Percentiles rank a stretch among this genome's conserved stretches.
phyloP scores from a whole-genome alignment of 768 basidiomycete genomes.

The Kwoniella europaea region DNA sequence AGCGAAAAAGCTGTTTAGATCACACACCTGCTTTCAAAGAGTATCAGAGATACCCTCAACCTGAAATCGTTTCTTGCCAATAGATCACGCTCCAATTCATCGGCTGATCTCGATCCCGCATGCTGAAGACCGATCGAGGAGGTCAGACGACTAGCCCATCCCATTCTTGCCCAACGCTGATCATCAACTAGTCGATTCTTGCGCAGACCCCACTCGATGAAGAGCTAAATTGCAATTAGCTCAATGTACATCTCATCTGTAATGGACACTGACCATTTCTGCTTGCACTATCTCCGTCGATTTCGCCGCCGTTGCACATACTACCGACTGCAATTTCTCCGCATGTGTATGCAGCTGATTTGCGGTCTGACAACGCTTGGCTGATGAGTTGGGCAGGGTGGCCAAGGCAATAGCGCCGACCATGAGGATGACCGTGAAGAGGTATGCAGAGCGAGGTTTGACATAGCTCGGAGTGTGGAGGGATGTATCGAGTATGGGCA shows the following conservation, averaged over 20 bases:
- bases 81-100: not conserved
- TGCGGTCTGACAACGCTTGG: not conserved
- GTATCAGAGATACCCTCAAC: conserved; percentile 11
- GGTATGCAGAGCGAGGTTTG: conserved; percentile 15
- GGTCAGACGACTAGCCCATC: conserved; percentile 7
- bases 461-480: conserved; percentile 13
- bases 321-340: conserved; percentile 19
- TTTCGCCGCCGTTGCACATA: conserved; percentile 21
- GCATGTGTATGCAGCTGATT: conserved; percentile 9
- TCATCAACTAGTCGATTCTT: conserved; percentile 18
- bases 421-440: conserved; percentile 19
- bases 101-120: not conserved
- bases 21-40: conserved; percentile 19
- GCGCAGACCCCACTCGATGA: conserved; percentile 9
- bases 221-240: not conserved
- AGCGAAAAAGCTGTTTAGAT: not conserved
- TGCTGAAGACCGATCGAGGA: conserved; percentile 12
- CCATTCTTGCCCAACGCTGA: conserved; percentile 15
- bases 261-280: conserved; percentile 6
- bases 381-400: conserved; percentile 2
- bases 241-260: not conserved
- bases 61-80: conserved; percentile 13
- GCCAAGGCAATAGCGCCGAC: conserved; percentile 12
- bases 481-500: conserved; percentile 7
- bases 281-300: conserved; percentile 20